phyloP scores from a whole-genome alignment of 345 rosid genomes.

The Arabidopsis suecica region DNA sequence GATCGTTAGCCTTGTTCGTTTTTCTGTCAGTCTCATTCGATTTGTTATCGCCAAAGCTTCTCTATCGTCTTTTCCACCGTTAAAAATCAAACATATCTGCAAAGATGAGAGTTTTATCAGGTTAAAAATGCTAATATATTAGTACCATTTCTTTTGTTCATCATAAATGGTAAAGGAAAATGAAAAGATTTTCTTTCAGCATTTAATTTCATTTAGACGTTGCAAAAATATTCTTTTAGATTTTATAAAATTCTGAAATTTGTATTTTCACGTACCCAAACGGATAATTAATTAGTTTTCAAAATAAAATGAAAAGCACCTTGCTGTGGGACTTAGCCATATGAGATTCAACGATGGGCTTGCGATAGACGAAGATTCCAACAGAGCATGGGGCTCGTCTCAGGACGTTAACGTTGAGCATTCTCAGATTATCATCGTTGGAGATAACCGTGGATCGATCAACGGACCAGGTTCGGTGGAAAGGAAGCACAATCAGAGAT shows the following conservation, averaged over 20 bases:
- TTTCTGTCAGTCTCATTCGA: conserved; percentile 34
- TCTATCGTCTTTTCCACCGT: conserved; percentile 53
- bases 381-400: conserved; percentile 67
- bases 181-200: not conserved
- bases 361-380: conserved; percentile 54
- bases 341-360: conserved; percentile 19
- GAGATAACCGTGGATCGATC: conserved; percentile 48
- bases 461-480: conserved; percentile 57
- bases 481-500: conserved; percentile 60
- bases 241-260: not conserved
- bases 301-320: conserved; percentile 10
- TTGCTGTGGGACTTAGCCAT: conserved; percentile 4
- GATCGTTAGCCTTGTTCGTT: conserved; percentile 40
- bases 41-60: conserved; percentile 49
- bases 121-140: not conserved
- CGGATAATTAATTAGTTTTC: not conserved
- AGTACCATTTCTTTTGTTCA: not conserved
- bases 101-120: not conserved
- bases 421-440: conserved; percentile 41
- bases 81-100: conserved; percentile 44
- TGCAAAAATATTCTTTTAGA: not conserved
- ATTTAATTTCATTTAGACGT: not conserved
- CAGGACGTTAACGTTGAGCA: conserved; percentile 51
- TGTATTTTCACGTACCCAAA: not conserved
- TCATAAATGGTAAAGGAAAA: not conserved